phyloP scores from a whole-genome alignment of 148 eudicot genomes.

The Pharnaceum exiguum region DNA sequence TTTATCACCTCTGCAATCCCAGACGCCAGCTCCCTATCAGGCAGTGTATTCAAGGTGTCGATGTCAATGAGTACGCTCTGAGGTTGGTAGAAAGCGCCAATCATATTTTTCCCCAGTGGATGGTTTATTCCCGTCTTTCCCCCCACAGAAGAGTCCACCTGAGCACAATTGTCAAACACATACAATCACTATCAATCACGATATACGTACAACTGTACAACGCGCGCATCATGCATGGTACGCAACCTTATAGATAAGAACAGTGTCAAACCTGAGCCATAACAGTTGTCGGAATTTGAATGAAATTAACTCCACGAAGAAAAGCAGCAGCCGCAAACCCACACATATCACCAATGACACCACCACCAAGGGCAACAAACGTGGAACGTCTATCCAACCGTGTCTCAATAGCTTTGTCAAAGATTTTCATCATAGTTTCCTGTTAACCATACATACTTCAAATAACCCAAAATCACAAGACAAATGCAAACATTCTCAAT shows the following conservation, averaged over 20 bases:
- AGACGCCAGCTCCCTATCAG: constrained; percentile 93
- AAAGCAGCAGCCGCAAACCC: constrained; percentile 96
- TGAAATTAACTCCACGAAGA: constrained; percentile 95
- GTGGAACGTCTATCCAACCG: constrained; percentile 85
- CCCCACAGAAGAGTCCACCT: constrained; percentile 99
- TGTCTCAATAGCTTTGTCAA: constrained; percentile 95
- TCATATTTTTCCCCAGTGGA: constrained; percentile 79
- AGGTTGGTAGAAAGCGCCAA: constrained; percentile 99
- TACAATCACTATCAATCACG: not conserved
- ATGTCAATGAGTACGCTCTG: constrained; percentile 93
- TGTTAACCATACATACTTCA: constrained; percentile 13
- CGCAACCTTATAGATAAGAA: not conserved
- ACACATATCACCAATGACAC: constrained; percentile 98
- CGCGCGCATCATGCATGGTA: not conserved
- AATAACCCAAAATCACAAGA: not conserved
- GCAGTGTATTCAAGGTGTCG: constrained; percentile 78
- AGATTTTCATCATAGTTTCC: constrained; percentile 90
- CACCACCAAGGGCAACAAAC: constrained; percentile 97
- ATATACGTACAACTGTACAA: not conserved
- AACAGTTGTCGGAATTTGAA: constrained; percentile 96
- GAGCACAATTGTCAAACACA: constrained; percentile 9
- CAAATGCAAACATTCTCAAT: not conserved
- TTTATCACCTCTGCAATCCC: constrained; percentile 95
- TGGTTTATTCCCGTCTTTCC: constrained; percentile 98
- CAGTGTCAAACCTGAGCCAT: constrained; percentile 79